These are phyloP conservation scores for Pouteria glomerata DNA, from an alignment of 148 eudicot genomes.

Conservation along the genomic window DNA sequence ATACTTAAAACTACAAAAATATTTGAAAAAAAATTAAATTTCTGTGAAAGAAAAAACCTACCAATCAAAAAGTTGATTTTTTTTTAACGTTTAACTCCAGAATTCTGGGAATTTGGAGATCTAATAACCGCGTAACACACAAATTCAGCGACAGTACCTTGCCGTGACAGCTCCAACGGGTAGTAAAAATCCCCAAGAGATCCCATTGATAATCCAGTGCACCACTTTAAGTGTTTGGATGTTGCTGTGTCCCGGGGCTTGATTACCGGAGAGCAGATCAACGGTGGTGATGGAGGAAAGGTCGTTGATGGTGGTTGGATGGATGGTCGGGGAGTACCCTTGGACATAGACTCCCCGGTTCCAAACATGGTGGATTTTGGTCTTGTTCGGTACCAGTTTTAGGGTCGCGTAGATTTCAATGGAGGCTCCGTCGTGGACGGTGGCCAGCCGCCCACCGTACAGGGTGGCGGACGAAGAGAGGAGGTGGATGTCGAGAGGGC, in stretches of 20 bases:
- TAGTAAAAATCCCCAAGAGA: constrained; percentile 82
- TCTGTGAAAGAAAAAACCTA: no score
- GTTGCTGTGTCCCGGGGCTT: constrained; percentile 25
- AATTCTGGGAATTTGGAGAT: no score
- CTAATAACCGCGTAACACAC: no score
- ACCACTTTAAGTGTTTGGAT: constrained; percentile 42
- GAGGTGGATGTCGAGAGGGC: constrained; percentile 70
- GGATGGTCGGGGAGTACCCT: constrained; percentile 96
- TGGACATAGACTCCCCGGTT: constrained; percentile 91
- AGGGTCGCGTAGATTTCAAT: constrained; percentile 68
- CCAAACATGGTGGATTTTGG: constrained; percentile 76
- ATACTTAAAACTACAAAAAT: no score
- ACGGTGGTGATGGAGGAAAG: constrained; percentile 66
- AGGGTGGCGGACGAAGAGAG: constrained; percentile 66
- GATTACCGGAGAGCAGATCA: constrained; percentile 56
- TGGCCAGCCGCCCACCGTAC: constrained; percentile 84
- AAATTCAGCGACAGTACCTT: no score
- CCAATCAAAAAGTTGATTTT: no score
- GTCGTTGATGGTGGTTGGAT: constrained; percentile 66
- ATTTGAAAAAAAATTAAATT: no score
- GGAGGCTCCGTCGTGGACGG: constrained; percentile 75
- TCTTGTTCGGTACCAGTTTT: constrained; percentile 56
- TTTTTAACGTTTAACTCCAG: no score
- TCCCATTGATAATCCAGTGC: constrained; percentile 65
- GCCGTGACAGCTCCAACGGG: constrained; percentile 64